These are phyloP conservation scores for Ettlia oleoabundans DNA, from an alignment of 139 green algal genomes.

Conservation along the genomic window DNA sequence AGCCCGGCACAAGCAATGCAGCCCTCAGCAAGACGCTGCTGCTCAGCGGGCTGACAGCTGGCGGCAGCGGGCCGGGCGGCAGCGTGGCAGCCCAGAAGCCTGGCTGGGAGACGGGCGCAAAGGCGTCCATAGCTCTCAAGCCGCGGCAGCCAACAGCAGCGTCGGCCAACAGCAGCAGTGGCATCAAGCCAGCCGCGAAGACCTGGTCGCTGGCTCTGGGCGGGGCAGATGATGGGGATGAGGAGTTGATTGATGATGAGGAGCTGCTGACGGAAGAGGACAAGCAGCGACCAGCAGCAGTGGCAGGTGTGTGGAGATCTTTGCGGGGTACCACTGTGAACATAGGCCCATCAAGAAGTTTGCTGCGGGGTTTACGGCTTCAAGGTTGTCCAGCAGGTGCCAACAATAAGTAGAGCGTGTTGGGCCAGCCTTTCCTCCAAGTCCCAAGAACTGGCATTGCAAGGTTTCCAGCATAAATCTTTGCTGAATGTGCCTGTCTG, in stretches of 20 bases:
- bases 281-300: conserved; percentile 49
- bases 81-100: conserved; percentile 57
- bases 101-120: conserved; percentile 63
- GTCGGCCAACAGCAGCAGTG: conserved; percentile 24
- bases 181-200: conserved; percentile 12
- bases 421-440: neutral
- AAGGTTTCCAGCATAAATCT: no score
- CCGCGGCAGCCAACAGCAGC: neutral
- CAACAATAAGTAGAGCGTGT: no score
- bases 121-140: conserved; percentile 63
- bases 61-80: neutral
- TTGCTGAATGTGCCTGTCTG: neutral
- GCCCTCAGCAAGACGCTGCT: conserved; percentile 57
- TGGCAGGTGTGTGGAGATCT: conserved; percentile 24
- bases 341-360: no score
- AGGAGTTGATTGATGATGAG: conserved; percentile 89
- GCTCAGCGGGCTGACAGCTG: conserved; percentile 60
- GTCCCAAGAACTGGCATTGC: no score
- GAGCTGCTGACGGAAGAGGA: conserved; percentile 93
- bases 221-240: conserved; percentile 8
- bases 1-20: neutral
- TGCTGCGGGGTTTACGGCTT: no score
- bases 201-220: conserved; percentile 16
- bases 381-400: no score
- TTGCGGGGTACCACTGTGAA: no score